Percentiles rank a stretch among this genome's conserved stretches.
These are phyloP conservation scores for Trichoderma virens DNA, from an alignment of 495 filamentous ascomycete species.

Conservation along the genomic window DNA sequence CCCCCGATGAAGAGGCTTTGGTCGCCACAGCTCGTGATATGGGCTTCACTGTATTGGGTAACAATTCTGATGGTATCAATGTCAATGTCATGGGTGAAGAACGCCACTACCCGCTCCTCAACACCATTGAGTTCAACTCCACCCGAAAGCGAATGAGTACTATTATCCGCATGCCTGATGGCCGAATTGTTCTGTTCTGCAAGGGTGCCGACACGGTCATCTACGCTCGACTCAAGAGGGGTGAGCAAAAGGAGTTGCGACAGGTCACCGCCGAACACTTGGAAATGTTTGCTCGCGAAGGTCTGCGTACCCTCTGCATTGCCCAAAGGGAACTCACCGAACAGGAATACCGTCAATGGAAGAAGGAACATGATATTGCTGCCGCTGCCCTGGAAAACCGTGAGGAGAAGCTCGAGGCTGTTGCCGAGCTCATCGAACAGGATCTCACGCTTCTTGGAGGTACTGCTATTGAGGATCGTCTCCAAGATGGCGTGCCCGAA, in stretches of 20 bases:
- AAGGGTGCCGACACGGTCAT: conserved; percentile 98
- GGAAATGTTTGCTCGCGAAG: conserved; percentile 93
- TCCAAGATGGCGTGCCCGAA: conserved; percentile 96
- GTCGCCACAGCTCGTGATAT: conserved; percentile 92
- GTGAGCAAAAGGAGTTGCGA: conserved; percentile 79
- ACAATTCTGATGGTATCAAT: conserved; percentile 66
- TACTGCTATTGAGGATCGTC: conserved; percentile 94
- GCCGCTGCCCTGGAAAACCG: conserved; percentile 76
- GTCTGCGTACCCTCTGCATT: conserved; percentile 89
- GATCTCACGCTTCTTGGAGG: conserved; percentile 85
- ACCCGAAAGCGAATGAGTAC: conserved; percentile 97
- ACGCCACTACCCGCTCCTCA: conserved; percentile 76
- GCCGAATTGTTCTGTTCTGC: conserved; percentile 86
- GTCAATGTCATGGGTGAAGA: conserved; percentile 85
- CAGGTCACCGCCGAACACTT: conserved; percentile 83
- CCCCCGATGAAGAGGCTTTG: conserved; percentile 92
- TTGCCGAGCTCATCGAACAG: conserved; percentile 85
- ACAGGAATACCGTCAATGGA: conserved; percentile 82
- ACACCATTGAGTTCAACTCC: conserved; percentile 97
- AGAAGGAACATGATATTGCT: conserved; percentile 76
- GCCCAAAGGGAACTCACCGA: conserved; percentile 79
- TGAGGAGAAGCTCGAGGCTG: conserved; percentile 88
- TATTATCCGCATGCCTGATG: conserved; percentile 93
- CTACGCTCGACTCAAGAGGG: conserved; percentile 80
- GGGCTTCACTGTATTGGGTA: conserved; percentile 89